A percentile compares a stretch with the other conserved stretches of the same genome.
These are phyloP conservation scores for Candida silvicultrix DNA, from an alignment of 805 yeast genomes.

Conservation along the genomic window DNA sequence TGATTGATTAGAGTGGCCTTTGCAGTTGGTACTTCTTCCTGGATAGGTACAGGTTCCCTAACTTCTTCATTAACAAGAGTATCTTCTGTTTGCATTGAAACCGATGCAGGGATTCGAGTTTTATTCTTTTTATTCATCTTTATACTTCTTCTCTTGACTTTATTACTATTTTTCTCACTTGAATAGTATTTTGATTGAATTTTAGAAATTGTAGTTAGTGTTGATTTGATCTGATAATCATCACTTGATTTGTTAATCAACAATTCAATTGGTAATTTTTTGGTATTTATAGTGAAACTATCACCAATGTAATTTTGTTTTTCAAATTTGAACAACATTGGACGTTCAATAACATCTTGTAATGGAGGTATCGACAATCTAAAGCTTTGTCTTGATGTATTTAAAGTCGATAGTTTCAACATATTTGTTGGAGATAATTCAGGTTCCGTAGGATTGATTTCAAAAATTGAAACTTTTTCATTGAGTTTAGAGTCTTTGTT, in stretches of 20 bases:
- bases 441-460: slow-evolving; percentile 52
- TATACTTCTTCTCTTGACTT: slow-evolving; percentile 17
- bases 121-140: slow-evolving; percentile 11
- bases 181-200: slow-evolving; percentile 19
- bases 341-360: slow-evolving; percentile 51
- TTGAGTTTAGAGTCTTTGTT: neutral
- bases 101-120: slow-evolving; percentile 2
- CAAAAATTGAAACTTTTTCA: slow-evolving; percentile 36
- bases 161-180: slow-evolving; percentile 16
- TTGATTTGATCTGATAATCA: slow-evolving; percentile 11
- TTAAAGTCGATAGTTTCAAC: slow-evolving; percentile 59
- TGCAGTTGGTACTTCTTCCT: neutral
- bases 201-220: slow-evolving; percentile 17
- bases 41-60: too few species aligned
- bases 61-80: slow-evolving; percentile 14
- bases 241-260: slow-evolving; percentile 6
- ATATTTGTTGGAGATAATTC: slow-evolving; percentile 61
- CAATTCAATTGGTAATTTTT: slow-evolving; percentile 20
- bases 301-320: slow-evolving; percentile 3
- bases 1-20: neutral
- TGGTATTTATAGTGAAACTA: slow-evolving; percentile 1
- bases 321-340: slow-evolving; percentile 24
- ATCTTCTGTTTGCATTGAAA: slow-evolving; percentile 14
- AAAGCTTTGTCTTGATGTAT: slow-evolving; percentile 74
- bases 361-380: slow-evolving; percentile 59